phyloP scores from a whole-genome alignment of 2,329 filamentous ascomycete genomes.

The Epichloe elymi region DNA sequence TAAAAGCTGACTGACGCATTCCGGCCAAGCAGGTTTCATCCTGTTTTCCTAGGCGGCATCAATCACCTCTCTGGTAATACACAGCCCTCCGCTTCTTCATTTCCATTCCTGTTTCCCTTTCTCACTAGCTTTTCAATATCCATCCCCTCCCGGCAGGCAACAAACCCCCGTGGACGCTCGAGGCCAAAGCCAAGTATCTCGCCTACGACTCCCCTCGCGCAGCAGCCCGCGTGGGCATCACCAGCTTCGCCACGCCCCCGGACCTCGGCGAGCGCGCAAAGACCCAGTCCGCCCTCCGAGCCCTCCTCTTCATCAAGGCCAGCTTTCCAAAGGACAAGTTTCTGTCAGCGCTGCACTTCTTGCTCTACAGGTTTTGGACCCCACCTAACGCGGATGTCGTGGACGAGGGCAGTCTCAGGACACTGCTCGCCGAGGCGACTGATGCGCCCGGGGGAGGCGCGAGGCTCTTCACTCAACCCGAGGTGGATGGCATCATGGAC shows the following conservation, averaged over 20 bases:
- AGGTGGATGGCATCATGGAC: slow-evolving; percentile 42
- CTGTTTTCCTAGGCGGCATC: slow-evolving; percentile 58
- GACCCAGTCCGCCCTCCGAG: slow-evolving; percentile 47
- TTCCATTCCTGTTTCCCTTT: not conserved
- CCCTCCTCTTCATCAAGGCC: slow-evolving; percentile 53
- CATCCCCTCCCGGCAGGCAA: slow-evolving; percentile 38
- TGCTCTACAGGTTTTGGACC: slow-evolving; percentile 52
- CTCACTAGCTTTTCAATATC: no score
- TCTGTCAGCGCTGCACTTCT: slow-evolving; percentile 36
- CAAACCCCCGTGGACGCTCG: slow-evolving; percentile 58
- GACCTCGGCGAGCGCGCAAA: slow-evolving; percentile 30
- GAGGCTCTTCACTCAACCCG: slow-evolving; percentile 32
- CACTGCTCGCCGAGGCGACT: slow-evolving; percentile 21
- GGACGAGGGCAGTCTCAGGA: slow-evolving; percentile 38
- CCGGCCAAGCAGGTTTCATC: slow-evolving; percentile 43
- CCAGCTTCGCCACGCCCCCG: slow-evolving; percentile 23
- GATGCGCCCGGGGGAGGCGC: slow-evolving; percentile 11
- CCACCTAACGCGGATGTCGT: slow-evolving; percentile 44
- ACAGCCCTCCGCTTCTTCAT: not conserved
- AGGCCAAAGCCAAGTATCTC: slow-evolving; percentile 52
- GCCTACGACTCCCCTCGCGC: slow-evolving; percentile 27
- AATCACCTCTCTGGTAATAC: slow-evolving; percentile 42
- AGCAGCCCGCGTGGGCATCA: slow-evolving; percentile 23
- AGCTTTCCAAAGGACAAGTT: slow-evolving; percentile 35
- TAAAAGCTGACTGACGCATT: not conserved